Evolutionary conservation across 768 basidiomycete genomes (phyloP).

Genomic region (Podaxis pistillaris): DNA sequence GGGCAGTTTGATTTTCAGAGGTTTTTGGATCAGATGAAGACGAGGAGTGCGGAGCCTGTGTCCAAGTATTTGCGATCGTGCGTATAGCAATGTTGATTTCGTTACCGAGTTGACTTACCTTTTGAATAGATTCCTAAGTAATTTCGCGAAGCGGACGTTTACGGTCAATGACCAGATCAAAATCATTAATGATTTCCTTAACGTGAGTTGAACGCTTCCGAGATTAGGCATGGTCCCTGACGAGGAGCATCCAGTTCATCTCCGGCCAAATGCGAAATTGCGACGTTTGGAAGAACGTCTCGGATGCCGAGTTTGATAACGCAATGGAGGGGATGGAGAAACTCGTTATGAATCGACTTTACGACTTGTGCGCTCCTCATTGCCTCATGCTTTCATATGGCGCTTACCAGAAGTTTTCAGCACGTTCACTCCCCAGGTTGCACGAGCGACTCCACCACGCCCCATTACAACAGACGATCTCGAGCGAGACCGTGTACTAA

Average conservation of each 20-base stretch:
- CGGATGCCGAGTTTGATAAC: conserved; percentile 89
- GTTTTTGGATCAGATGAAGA: conserved; percentile 94
- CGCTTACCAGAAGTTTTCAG: conserved; percentile 37
- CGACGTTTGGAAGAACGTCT: conserved; percentile 78
- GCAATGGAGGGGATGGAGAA: conserved; percentile 99
- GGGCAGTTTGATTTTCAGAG: conserved; percentile 87
- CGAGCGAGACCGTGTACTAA: conserved; percentile 89
- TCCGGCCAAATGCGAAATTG: conserved; percentile 79
- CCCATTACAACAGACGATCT: conserved; percentile 92
- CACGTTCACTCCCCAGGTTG: conserved; percentile 89
- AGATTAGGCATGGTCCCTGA: conserved; percentile 10
- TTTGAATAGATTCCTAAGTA: conserved; percentile 76
- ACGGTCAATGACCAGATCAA: conserved; percentile 93
- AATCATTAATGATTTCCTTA: conserved; percentile 91
- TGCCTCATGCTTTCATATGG: background rate
- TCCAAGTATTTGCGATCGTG: conserved; percentile 95
- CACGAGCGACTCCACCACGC: conserved; percentile 59
- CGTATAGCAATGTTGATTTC: conserved; percentile 29
- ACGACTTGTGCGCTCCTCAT: conserved; percentile 74
- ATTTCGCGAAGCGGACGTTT: conserved; percentile 90
- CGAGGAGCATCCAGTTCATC: conserved; percentile 66
- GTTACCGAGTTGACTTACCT: background rate
- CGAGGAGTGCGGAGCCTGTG: conserved; percentile 83
- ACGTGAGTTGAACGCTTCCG: conserved; percentile 44
- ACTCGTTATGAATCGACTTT: conserved; percentile 96